Evolutionary conservation across 192 early-diverging fungal species (phyloP).

Genomic region (Coemansia sp.): DNA sequence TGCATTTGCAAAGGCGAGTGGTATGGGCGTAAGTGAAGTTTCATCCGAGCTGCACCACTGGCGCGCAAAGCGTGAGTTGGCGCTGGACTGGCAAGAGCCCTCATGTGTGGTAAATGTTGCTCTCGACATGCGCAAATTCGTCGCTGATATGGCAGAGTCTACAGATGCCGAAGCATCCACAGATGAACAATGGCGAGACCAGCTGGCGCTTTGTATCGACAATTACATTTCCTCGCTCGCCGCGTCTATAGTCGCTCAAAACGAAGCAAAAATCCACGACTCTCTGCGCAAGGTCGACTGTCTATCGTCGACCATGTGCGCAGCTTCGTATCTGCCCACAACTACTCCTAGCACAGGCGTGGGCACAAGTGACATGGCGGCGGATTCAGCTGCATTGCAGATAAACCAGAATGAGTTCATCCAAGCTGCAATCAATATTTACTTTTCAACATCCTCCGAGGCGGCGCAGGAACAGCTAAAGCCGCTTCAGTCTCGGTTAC

Average conservation of each 20-base stretch:
- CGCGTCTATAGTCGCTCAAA: constrained; percentile 12
- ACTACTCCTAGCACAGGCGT: not conserved
- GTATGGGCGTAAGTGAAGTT: constrained; percentile 11
- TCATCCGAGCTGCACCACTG: constrained; percentile 37
- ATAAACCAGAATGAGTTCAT: constrained; percentile 11
- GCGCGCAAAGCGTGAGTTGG: constrained; percentile 38
- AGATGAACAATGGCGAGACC: constrained; percentile 10
- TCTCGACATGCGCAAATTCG: constrained; percentile 25
- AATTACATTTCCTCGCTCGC: constrained; percentile 21
- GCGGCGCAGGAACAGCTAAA: constrained; percentile 1
- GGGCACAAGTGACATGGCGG: not conserved
- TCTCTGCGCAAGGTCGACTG: constrained; percentile 15
- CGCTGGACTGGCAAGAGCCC: constrained; percentile 40
- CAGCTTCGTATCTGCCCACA: not conserved
- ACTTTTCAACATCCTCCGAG: constrained; percentile 22
- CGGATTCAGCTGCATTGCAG: not conserved
- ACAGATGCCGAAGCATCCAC: not conserved
- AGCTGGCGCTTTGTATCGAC: constrained; percentile 22
- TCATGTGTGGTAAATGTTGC: constrained; percentile 30
- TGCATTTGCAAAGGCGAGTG: constrained; percentile 15
- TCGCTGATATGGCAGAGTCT: not conserved
- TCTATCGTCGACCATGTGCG: constrained; percentile 21
- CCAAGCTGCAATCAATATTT: constrained; percentile 22
- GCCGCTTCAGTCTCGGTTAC: not conserved
- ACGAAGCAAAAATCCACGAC: constrained; percentile 23